Evolutionary conservation across 2,329 filamentous ascomycete species (phyloP), one percentile per base, ranked within the genome.

Genomic region (Alternaria ethzedia): DNA sequence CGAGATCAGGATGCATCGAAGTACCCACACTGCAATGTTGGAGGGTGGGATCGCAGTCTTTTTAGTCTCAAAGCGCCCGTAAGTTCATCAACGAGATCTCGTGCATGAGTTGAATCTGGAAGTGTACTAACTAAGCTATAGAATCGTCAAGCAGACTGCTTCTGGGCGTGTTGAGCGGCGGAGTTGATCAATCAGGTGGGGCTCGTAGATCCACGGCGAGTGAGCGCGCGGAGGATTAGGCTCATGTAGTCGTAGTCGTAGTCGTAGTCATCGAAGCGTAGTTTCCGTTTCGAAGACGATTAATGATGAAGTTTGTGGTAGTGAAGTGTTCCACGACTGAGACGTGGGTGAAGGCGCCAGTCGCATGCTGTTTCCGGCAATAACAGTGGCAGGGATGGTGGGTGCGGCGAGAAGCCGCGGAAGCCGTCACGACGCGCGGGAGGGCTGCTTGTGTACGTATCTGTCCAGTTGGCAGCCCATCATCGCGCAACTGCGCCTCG

Each of bases 391-490:
- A 65, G 56, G 64, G 65, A 60, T 65, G 28, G 15, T 43, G 50
- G 59, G 25, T 59, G 56, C 58, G 61, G 61, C 60, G 57, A 46
- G 41, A 45, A 21, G 61, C 61, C 61, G 64, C 62, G 54, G 57
- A 51, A 45, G 52, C 59, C 63, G 63, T 63, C 59, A 65, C 63
- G n/a, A 21, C 36, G 54, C 59, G 64, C 61, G 64, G 58, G 57
- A 49, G n/a, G 59, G 36, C 43, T 41, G 59, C 44, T 54, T 54
- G 62, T 56, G 32, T 36, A 36, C 62, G 56, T 46, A 62, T 63
- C 56, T 63, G 59, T 52, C 62, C 55, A 49, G 51, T 62, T 57
- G 45, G 21, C 46, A 32, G 21, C 54, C 32, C 30, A 59, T 32
- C 50, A 36, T 60, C 47, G 59, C 59, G 59, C 59, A 45, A 32